Evolutionary conservation across 1,139 yeast species (phyloP).

Genomic region (Lodderomyces jiufengensis): DNA sequence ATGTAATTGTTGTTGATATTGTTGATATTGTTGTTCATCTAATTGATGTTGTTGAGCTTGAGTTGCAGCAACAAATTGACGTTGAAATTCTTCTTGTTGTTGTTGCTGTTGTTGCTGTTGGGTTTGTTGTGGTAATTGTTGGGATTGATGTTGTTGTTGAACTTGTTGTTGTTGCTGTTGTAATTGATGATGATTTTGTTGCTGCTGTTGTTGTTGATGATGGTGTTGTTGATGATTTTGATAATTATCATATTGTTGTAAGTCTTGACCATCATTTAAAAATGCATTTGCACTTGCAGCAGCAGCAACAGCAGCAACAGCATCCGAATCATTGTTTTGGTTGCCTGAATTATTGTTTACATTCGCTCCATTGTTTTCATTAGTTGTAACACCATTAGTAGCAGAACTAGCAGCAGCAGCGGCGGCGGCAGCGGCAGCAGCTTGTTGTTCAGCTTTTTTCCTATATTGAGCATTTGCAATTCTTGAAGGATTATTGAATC

Average conservation of each 20-base stretch:
- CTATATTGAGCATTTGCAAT: slow-evolving; percentile 17
- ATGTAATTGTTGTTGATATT: slow-evolving; percentile 20
- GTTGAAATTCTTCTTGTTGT: slow-evolving; percentile 38
- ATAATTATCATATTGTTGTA: slow-evolving; percentile 6
- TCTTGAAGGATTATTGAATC: slow-evolving; percentile 21
- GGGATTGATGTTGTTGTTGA: slow-evolving; percentile 8
- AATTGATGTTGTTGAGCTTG: slow-evolving; percentile 32
- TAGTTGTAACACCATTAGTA: slow-evolving; percentile 3
- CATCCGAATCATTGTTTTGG: slow-evolving; percentile 8
- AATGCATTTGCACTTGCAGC: slow-evolving; percentile 29
- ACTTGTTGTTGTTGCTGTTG: slow-evolving; percentile 17
- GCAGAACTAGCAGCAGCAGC: slow-evolving; percentile 9
- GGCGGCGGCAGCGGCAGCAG: slow-evolving; percentile 14
- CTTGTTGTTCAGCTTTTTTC: slow-evolving; percentile 12
- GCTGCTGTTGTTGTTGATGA: slow-evolving; percentile 8
- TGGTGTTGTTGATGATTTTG: slow-evolving; percentile 5
- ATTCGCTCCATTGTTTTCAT: slow-evolving; percentile 7
- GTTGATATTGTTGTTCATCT: slow-evolving; percentile 32
- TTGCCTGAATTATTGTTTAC: slow-evolving; percentile 4
- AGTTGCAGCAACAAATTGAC: slow-evolving; percentile 27
- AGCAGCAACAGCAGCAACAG: slow-evolving; percentile 16
- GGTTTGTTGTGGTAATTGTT: slow-evolving; percentile 8
- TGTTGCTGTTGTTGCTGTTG: slow-evolving; percentile 26
- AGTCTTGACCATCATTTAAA: slow-evolving; percentile 28
- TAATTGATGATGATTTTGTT: slow-evolving; percentile 9